A percentile compares a stretch with the other conserved stretches of the same genome.
Evolutionary conservation across 176 grass and related monocot species (phyloP).

Genomic region (Typha latifolia): DNA sequence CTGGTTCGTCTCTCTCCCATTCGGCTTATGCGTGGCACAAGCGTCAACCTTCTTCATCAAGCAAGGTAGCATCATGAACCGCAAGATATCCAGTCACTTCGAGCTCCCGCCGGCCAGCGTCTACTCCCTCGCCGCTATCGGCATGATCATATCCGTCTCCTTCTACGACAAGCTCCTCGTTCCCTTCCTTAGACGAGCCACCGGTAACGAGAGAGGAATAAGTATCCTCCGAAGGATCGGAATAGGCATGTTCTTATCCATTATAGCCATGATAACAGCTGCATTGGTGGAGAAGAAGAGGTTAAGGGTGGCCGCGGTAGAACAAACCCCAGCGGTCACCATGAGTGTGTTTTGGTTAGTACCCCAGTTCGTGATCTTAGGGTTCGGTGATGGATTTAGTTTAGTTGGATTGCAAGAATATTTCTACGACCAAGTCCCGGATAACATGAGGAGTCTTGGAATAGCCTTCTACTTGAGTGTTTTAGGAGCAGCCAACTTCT

Average conservation of each 20-base stretch:
- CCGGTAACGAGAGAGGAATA: slow-evolving; percentile 50
- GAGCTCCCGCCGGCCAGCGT: slow-evolving; percentile 53
- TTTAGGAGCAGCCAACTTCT: slow-evolving; percentile 58
- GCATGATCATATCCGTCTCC: slow-evolving; percentile 51
- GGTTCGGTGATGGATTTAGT: slow-evolving; percentile 60
- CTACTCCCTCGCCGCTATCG: slow-evolving; percentile 38
- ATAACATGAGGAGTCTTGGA: slow-evolving; percentile 72
- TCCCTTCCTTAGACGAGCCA: slow-evolving; percentile 39
- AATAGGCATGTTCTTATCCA: slow-evolving; percentile 39
- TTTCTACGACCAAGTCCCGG: slow-evolving; percentile 84
- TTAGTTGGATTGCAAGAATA: slow-evolving; percentile 83
- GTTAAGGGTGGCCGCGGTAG: not conserved
- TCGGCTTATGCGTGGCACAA: slow-evolving; percentile 49
- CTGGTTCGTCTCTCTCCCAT: slow-evolving; percentile 60
- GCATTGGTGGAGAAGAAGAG: slow-evolving; percentile 43
- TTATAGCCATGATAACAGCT: slow-evolving; percentile 31
- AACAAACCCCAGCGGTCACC: not conserved
- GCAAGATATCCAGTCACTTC: slow-evolving; percentile 35
- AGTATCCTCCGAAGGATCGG: slow-evolving; percentile 67
- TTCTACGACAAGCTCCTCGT: slow-evolving; percentile 57
- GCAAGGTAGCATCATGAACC: slow-evolving; percentile 66
- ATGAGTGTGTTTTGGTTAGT: slow-evolving; percentile 55
- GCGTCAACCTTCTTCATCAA: slow-evolving; percentile 84
- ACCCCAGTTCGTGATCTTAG: slow-evolving; percentile 63
- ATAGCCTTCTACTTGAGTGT: slow-evolving; percentile 71